Evolutionary conservation across 176 grass and related monocot genomes (phyloP), one percentile per base, ranked within the genome.

Genomic region (Musa beccarii): DNA sequence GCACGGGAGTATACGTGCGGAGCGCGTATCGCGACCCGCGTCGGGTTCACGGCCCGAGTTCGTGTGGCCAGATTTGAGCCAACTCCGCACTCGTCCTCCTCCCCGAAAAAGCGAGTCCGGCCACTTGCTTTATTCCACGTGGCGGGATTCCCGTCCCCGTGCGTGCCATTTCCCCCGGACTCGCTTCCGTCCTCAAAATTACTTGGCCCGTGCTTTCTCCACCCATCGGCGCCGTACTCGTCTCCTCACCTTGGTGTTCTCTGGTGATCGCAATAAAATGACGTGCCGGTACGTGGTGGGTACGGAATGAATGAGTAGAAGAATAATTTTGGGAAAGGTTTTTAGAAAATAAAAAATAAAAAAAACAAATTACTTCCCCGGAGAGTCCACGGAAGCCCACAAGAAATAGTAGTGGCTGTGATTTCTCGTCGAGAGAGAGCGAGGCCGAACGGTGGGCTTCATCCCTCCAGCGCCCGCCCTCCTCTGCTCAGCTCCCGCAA

Each of bases 351-450:
- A 43, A 4, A 43, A 43, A 29, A 29, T 3, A 29, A 2, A 3
- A 29, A 43, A 43, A 43, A 43, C 34, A 43, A 43, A 43, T 43
- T 6, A 43, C 34, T 43, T 43, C 3, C 34, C 29, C 34, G 34
- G 4, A 28, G 34, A 43, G 34, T 43, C 34, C 34, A 43, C 34
- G 6, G 34, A 43, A 43, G 34, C 34, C 89, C 92, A 92, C 92
- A 84, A 90, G 83, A 86, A 88, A 92, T 89, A 72, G 79, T 92
- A 88, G 89, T 92, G 89, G 92, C 92, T 89, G 80, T 88, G 87
- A 90, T 86, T 90, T 86, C 69, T 88, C 89, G 26, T 43, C 10
- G 59, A 59, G 17, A 13, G 59, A 64, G 21, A 66, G 69, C 65
- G 62, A 66, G 10, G 11, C 72, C 9, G 34, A 43, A 43, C 34